phyloP scores from a whole-genome alignment of 2,329 filamentous ascomycete species.

The Colletotrichum camelliae region DNA sequence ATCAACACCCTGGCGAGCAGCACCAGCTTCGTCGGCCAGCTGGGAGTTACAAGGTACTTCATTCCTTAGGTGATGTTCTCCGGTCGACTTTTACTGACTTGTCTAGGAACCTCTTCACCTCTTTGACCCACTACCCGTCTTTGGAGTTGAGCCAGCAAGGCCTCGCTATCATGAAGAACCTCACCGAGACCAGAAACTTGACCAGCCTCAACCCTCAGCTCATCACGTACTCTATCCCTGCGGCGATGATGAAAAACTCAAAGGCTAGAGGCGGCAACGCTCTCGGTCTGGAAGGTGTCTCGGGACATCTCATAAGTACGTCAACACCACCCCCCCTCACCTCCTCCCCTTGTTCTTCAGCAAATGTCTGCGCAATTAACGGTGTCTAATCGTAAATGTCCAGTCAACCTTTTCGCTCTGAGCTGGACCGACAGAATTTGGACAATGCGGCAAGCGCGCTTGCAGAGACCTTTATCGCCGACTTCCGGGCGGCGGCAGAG shows the following conservation, averaged over 20 bases:
- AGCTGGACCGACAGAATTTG: neutral
- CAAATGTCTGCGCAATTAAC: neutral
- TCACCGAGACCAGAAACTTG: neutral
- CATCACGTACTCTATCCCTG: neutral
- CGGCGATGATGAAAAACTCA: neutral
- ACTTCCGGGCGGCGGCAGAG: neutral
- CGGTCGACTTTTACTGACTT: neutral
- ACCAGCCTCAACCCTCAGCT: neutral
- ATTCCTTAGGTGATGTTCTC: too few relatives aligned
- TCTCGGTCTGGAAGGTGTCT: neutral
- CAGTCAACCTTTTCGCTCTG: too few relatives aligned
- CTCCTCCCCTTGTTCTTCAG: neutral
- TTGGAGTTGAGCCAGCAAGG: neutral
- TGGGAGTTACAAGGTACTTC: too few relatives aligned
- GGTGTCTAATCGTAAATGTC: too few relatives aligned
- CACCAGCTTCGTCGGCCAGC: neutral
- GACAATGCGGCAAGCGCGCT: neutral
- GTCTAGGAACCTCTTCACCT: neutral
- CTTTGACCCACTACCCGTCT: neutral
- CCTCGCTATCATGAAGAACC: neutral
- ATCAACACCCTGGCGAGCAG: neutral
- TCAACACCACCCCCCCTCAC: neutral
- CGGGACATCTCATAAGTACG: neutral
- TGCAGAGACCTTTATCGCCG: neutral
- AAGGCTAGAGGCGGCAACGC: neutral